Conservation (phyloP, 306 rosid genomes). For the Cyclanthera cordifolia region DNA sequence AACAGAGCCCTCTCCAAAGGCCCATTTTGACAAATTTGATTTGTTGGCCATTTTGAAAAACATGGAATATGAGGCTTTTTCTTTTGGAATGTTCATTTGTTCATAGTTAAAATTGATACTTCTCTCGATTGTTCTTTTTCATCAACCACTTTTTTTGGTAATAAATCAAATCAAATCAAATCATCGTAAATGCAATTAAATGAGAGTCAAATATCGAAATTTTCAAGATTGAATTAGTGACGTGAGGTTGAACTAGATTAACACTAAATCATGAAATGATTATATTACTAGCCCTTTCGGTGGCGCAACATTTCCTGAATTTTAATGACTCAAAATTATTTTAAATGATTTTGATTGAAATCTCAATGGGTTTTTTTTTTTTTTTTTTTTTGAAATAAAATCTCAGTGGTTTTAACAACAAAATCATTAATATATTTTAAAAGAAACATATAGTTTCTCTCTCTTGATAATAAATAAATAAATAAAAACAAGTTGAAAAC, state of each 20-base stretch:
- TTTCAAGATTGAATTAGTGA: no score
- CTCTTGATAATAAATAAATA: background rate
- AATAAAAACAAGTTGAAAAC: background rate
- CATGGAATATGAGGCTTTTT: constrained; percentile 60
- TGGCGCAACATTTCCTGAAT: no score
- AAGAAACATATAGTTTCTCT: background rate
- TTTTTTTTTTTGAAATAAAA: no score
- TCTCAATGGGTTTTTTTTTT: background rate
- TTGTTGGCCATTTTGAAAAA: constrained; percentile 51
- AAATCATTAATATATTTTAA: background rate
- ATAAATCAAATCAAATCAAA: constrained; percentile 6
- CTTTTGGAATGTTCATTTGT: background rate
- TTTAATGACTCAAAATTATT: background rate
- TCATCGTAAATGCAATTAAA: no score
- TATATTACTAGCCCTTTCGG: no score
- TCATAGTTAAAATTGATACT: background rate
- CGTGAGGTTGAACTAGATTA: no score
- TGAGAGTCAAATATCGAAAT: no score
- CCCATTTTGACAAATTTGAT: constrained; percentile 34
- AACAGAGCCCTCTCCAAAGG: constrained; percentile 60
- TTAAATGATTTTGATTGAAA: background rate
- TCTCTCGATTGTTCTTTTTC: background rate
- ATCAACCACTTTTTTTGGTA: background rate
- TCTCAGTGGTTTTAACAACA: background rate
- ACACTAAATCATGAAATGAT: no score